Conservation (phyloP, 2,329 filamentous ascomycete genomes). For the Zymoseptoria crescenta region DNA sequence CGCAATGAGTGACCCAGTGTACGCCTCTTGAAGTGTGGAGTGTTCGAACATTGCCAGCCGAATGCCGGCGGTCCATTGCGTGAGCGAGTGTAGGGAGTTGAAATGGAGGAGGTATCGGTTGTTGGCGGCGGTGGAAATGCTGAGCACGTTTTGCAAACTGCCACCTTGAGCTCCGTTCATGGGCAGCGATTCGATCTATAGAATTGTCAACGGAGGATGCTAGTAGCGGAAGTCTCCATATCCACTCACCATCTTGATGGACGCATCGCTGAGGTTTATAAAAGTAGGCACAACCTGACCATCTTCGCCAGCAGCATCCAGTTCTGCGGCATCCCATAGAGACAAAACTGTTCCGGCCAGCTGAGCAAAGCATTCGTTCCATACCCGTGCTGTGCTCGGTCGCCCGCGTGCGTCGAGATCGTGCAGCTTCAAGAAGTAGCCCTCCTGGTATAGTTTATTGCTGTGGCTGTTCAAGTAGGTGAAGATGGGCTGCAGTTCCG, state of each 20-base stretch:
- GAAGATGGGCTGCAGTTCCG: constrained; percentile 91
- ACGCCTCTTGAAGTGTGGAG: constrained; percentile 85
- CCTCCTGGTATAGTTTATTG: constrained; percentile 96
- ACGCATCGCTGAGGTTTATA: constrained; percentile 94
- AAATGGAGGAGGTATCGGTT: constrained; percentile 96
- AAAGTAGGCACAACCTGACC: constrained; percentile 84
- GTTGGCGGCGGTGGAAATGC: constrained; percentile 87
- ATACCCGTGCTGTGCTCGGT: constrained; percentile 76
- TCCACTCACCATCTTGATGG: constrained; percentile 78
- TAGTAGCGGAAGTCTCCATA: neutral
- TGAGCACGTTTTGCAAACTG: constrained; percentile 87
- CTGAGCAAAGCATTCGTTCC: constrained; percentile 96
- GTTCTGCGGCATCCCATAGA: constrained; percentile 86
- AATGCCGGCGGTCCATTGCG: constrained; percentile 94
- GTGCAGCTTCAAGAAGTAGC: constrained; percentile 93
- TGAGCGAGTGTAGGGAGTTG: constrained; percentile 84
- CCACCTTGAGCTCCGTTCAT: constrained; percentile 70
- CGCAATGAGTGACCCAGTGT: constrained; percentile 90
- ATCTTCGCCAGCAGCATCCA: constrained; percentile 79
- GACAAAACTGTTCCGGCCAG: constrained; percentile 91
- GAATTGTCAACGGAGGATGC: neutral
- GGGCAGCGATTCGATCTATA: constrained; percentile 61
- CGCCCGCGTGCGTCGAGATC: constrained; percentile 87
- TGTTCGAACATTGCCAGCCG: constrained; percentile 92
- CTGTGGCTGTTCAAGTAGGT: constrained; percentile 87